Evolutionary conservation across 1,284 basidiomycete species (phyloP).

Genomic region (Trichosporon sp.): DNA sequence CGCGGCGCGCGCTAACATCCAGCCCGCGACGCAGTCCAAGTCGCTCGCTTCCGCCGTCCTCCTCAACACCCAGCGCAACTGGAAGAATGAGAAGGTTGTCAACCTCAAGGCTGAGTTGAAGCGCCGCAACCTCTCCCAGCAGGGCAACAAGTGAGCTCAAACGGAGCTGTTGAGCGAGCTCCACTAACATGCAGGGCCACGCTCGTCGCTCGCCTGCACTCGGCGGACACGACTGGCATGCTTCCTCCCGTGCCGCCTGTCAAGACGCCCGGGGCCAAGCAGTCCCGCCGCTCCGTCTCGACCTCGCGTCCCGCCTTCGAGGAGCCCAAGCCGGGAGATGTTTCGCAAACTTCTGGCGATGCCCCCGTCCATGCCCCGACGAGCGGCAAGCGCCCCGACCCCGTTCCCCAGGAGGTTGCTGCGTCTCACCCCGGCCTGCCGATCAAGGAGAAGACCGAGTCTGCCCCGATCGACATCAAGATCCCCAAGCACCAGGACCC

Average conservation of each 20-base stretch:
- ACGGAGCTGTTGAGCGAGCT: background rate
- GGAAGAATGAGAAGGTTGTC: constrained; percentile 62
- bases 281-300: constrained; percentile 26
- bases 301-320: constrained; percentile 37
- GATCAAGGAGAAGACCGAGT: constrained; percentile 1
- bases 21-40: constrained; percentile 35
- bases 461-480: constrained; percentile 24
- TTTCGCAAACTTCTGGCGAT: constrained; percentile 24
- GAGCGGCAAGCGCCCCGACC: background rate
- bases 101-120: constrained; percentile 68
- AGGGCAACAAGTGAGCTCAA: constrained; percentile 55
- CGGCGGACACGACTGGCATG: constrained; percentile 45
- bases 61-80: constrained; percentile 66
- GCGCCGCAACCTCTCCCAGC: constrained; percentile 67
- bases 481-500: constrained; percentile 33
- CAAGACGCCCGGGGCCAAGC: constrained; percentile 23
- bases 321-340: constrained; percentile 26
- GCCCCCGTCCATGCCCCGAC: constrained; percentile 21
- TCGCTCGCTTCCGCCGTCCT: constrained; percentile 68
- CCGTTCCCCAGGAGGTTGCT: constrained; percentile 28
- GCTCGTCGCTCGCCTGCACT: constrained; percentile 43
- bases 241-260: constrained; percentile 46
- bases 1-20: constrained; percentile 29
- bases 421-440: constrained; percentile 50
- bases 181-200: constrained; percentile 37